Evolutionary conservation across 2,329 filamentous ascomycete species (phyloP).

Genomic region (Trichophyton simii): DNA sequence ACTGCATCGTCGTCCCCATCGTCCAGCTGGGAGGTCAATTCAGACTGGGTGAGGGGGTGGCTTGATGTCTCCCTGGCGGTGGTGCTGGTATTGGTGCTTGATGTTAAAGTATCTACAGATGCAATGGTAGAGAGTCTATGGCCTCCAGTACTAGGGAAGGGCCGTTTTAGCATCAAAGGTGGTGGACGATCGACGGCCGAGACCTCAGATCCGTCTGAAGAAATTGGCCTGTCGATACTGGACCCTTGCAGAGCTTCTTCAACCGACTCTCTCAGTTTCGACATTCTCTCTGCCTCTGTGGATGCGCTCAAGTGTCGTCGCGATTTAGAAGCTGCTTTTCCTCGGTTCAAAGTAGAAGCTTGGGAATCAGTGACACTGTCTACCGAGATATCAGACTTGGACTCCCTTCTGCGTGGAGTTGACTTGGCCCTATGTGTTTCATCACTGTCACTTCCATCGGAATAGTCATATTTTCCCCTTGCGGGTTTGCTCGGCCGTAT

Average conservation of each 20-base stretch:
- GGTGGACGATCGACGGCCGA: constrained; percentile 27
- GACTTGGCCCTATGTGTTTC: background rate
- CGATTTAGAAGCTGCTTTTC: constrained; percentile 11
- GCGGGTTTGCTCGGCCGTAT: background rate
- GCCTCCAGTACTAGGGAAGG: constrained; percentile 41
- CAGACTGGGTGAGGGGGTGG: background rate
- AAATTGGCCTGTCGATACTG: constrained; percentile 19
- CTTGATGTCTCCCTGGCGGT: background rate
- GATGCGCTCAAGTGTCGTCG: constrained; percentile 12
- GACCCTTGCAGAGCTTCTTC: constrained; percentile 16
- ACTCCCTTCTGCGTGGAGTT: background rate
- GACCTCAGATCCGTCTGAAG: constrained; percentile 28
- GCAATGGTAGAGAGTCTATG: constrained; percentile 47
- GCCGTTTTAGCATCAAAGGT: constrained; percentile 31
- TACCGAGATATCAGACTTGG: constrained; percentile 14
- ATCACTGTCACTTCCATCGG: background rate
- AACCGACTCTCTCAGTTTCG: constrained; percentile 18
- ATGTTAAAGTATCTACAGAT: constrained; percentile 42
- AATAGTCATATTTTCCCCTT: background rate
- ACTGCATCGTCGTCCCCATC: constrained; percentile 9
- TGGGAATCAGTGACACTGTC: constrained; percentile 11
- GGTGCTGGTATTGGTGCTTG: background rate
- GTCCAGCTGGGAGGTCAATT: constrained; percentile 7
- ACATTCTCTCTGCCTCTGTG: constrained; percentile 14
- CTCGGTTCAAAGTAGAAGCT: constrained; percentile 13